Base-by-base conservation (phyloP, 202 grass and related monocot genomes). In the Panicum virgatum region DNA sequence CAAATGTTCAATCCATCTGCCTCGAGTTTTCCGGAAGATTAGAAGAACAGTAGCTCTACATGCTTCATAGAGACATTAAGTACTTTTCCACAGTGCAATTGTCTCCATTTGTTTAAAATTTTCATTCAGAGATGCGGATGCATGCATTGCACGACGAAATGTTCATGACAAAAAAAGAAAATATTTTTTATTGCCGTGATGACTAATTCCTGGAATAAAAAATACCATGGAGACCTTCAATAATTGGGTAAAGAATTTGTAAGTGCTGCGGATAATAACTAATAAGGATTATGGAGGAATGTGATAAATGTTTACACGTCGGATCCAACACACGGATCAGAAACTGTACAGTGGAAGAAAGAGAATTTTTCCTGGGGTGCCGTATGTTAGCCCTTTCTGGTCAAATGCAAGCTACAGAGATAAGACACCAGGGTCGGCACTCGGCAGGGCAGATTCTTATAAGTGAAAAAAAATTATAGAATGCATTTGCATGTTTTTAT, bases 131-230 rank as follows among this genome's bases (percentile, higher is more conserved):
- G 56, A 16, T 79, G n/a, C n/a, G n/a, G n/a, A n/a, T n/a, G 48
- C 60, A 65, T 60, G 65, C 72, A 66, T 76, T 61, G 40, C 83
- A 86, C 72, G 66, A 89, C 64, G 78, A 82, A 85, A 82, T 15
- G 13, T 82, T 78, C 59, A 20, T 58, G 15, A 50, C 69, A 73
- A 60, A 38, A n/a, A 30, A 81, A 16, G 5, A 43, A 73, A 46
- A 54, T 46, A 19, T 23, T 69, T 82, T 32, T 38, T 67, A 13
- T 77, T 83, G 78, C 3, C 46, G 25, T 9, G 36, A 32, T 3
- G 78, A 59, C 38, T 34, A 60, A 51, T 78, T 79, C 62, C 39
- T 69, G 61, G 27, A 50, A 54, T 46, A 76, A 22, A 83, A 32
- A 79, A 75, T 86, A 15, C 68, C 58, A 23, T 44, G 22, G 52